A percentile compares a stretch with the other conserved stretches of the same genome.
Conservation (phyloP, 331 rosid genomes). For the Malus hybrid region DNA sequence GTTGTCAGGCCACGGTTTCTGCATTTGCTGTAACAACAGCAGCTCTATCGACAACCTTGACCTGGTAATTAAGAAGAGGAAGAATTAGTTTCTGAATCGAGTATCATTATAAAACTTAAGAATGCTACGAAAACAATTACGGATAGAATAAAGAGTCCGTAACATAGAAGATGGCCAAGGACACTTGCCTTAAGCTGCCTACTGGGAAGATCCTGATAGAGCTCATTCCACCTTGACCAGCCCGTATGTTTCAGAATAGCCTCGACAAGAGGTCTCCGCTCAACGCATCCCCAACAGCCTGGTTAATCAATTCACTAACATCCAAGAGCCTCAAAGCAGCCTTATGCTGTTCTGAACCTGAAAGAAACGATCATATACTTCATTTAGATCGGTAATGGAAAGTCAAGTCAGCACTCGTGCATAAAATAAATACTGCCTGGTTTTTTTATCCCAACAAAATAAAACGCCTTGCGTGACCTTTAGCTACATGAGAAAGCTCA, state of each 20-base stretch:
- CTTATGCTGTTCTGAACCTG: conserved; percentile 60
- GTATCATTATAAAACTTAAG: no score
- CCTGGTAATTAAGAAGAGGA: conserved; percentile 34
- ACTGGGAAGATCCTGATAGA: conserved; percentile 87
- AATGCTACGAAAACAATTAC: background rate
- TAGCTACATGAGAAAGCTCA: conserved; percentile 37
- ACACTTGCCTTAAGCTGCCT: conserved; percentile 78
- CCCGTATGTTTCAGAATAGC: conserved; percentile 61
- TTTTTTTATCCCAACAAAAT: no score
- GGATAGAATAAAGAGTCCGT: background rate
- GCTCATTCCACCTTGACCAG: conserved; percentile 83
- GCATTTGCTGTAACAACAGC: conserved; percentile 67
- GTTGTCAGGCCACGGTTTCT: no score
- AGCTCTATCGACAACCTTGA: conserved; percentile 70
- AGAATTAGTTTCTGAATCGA: background rate
- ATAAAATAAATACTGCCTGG: conserved; percentile 8
- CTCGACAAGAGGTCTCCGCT: conserved; percentile 82
- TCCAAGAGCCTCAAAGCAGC: conserved; percentile 76
- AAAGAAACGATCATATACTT: conserved; percentile 12
- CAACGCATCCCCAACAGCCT: conserved; percentile 92
- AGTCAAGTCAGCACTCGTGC: conserved; percentile 2
- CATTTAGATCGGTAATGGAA: conserved; percentile 5
- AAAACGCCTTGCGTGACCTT: conserved; percentile 29
- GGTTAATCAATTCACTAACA: conserved; percentile 71
- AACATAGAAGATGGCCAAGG: background rate